Percentiles rank a stretch among this genome's conserved stretches.
These are phyloP conservation scores for Tirmania nivea DNA, from an alignment of 495 filamentous ascomycete species.

Conservation along the genomic window DNA sequence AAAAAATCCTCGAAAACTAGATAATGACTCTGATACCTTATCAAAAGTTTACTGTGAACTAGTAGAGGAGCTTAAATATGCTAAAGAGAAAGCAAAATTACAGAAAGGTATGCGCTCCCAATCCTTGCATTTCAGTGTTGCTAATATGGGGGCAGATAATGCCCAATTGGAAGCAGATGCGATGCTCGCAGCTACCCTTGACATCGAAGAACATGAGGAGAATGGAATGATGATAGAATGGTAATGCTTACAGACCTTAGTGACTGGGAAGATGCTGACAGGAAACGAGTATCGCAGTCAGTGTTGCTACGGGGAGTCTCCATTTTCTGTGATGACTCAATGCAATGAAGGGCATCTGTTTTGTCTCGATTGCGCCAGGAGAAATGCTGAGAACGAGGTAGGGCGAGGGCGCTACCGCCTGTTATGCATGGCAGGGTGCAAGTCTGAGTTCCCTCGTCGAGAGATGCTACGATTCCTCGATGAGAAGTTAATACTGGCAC, in stretches of 20 bases:
- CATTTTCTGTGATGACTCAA: conserved; percentile 42
- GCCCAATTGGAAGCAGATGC: conserved; percentile 13
- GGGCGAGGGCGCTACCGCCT: conserved; percentile 41
- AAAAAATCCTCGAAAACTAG: conserved; percentile 12
- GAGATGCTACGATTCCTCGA: conserved; percentile 37
- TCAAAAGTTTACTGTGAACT: conserved; percentile 8
- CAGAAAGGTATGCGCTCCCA: conserved; percentile 13
- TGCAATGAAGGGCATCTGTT: conserved; percentile 49
- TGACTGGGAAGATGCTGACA: too few species aligned
- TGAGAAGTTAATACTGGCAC: conserved; percentile 27
- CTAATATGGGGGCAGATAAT: conserved; percentile 4
- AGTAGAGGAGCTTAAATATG: conserved; percentile 12
- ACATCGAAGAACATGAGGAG: conserved; percentile 23
- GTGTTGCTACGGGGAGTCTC: conserved; percentile 47
- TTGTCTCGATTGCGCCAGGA: conserved; percentile 43
- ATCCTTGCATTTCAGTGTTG: background rate
- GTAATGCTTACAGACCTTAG: background rate
- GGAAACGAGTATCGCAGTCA: conserved; percentile 7
- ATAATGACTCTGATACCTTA: conserved; percentile 6
- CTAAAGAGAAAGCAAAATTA: conserved; percentile 10
- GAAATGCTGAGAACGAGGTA: conserved; percentile 42
- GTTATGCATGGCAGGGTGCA: conserved; percentile 32
- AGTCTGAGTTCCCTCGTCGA: conserved; percentile 24
- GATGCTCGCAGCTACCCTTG: conserved; percentile 6
- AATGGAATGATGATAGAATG: conserved; percentile 37